A percentile compares a stretch with the other conserved stretches of the same genome.
Conservation (phyloP, 768 basidiomycete species). For the Boletus fagicola region DNA sequence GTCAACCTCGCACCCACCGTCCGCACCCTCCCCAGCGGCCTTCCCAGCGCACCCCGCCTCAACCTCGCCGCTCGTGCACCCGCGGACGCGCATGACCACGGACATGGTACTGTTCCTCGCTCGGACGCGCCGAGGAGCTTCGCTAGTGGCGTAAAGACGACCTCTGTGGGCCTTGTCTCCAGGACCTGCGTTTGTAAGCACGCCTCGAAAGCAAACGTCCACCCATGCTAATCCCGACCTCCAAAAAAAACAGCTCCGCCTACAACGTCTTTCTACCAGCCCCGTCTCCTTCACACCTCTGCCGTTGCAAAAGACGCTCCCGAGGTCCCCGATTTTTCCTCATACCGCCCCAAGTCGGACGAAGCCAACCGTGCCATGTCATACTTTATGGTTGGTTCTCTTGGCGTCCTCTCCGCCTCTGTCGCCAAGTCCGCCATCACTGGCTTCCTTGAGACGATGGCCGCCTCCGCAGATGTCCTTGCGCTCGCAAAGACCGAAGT, state of each 20-base stretch:
- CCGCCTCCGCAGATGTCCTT: constrained; percentile 95
- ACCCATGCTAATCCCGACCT: constrained; percentile 16
- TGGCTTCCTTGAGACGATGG: constrained; percentile 94
- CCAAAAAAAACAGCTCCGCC: constrained; percentile 39
- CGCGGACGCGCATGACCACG: constrained; percentile 54
- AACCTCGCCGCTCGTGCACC: constrained; percentile 70
- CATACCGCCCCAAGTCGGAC: constrained; percentile 71
- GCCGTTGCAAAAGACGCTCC: constrained; percentile 65
- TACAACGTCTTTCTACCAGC: constrained; percentile 55
- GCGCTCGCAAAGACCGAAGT: constrained; percentile 98
- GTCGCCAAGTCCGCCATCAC: constrained; percentile 91
- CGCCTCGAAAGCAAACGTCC: constrained; percentile 7
- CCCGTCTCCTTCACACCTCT: constrained; percentile 78
- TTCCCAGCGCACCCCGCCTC: constrained; percentile 73
- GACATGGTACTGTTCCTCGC: constrained; percentile 56
- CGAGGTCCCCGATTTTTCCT: constrained; percentile 84
- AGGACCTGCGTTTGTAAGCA: constrained; percentile 65
- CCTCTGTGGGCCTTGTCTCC: constrained; percentile 56
- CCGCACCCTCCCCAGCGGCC: constrained; percentile 72
- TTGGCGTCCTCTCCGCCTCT: constrained; percentile 92
- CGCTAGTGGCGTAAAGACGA: constrained; percentile 51
- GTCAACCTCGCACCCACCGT: constrained; percentile 86
- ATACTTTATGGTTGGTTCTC: constrained; percentile 88
- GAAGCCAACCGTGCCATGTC: constrained; percentile 72
- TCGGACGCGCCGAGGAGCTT: constrained; percentile 63